Conservation (phyloP, 306 rosid species). For the Sesbania bispinosa region DNA sequence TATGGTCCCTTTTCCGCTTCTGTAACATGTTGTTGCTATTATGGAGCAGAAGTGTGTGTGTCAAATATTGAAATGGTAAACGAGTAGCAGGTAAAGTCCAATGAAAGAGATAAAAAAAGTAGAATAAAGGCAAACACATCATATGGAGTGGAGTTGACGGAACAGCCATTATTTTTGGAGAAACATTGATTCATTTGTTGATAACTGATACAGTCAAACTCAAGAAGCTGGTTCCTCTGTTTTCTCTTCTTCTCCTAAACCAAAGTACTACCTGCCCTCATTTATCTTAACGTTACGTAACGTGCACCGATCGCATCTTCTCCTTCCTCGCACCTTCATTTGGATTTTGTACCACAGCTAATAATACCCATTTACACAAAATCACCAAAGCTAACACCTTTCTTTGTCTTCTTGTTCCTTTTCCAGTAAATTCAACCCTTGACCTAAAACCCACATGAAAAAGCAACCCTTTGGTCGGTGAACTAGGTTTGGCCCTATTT, state of each 20-base stretch:
- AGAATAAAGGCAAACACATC: neutral
- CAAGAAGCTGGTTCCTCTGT: too few relatives aligned
- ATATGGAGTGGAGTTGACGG: neutral
- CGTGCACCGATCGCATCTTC: slow-evolving; percentile 15
- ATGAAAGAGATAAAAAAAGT: slow-evolving; percentile 10
- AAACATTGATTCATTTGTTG: neutral
- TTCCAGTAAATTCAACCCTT: neutral
- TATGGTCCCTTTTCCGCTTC: too few relatives aligned
- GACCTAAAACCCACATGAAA: slow-evolving; percentile 10
- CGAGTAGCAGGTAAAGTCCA: slow-evolving; percentile 8
- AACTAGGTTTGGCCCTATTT: neutral
- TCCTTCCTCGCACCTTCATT: slow-evolving; percentile 37
- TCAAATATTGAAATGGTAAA: too few relatives aligned
- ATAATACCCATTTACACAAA: slow-evolving; percentile 20
- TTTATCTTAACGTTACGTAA: neutral
- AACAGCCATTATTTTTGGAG: neutral
- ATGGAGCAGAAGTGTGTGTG: too few relatives aligned
- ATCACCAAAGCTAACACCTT: slow-evolving; percentile 11
- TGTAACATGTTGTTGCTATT: too few relatives aligned
- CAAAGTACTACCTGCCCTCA: too few relatives aligned
- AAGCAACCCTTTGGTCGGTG: slow-evolving; percentile 4
- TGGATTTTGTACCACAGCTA: neutral
- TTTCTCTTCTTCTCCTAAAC: neutral
- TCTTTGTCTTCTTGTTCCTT: neutral
- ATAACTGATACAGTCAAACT: neutral